Evolutionary conservation across 768 basidiomycete genomes (phyloP), one percentile per base, ranked within the genome.

Genomic region (Rhizopogon vesiculosus): DNA sequence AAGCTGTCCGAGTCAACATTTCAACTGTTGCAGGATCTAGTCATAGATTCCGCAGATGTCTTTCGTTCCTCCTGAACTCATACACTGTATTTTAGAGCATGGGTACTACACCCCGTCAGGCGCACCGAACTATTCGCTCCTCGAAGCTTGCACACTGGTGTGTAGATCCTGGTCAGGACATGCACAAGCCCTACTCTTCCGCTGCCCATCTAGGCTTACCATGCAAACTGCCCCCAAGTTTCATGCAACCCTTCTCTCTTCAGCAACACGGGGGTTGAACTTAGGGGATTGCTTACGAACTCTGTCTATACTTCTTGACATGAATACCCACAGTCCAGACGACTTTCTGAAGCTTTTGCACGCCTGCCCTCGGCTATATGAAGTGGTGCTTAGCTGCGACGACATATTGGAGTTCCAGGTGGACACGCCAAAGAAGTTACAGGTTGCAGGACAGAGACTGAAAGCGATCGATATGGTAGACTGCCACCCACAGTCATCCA

Each of bases 401-500:
- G 58, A 54, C 4, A 29, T 69, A 4, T 60, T 61, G 41, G 55
- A 56, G 9, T 57, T 71, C 19, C 50, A 51, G 25, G 33, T 45
- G 2, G 58, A 64, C 29, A 28, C 12, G 19, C 42, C 22, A 4
- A 13, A 42, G 41, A 61, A 62, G 7, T 61, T 75, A n/a, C 54
- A 5, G 12, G 42, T 19, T 42, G 18, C 42, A 42, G 10, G 42
- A 10, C 19, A 12, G 18, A 22, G n/a, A 10, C 10, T 13, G 19
- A 67, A 72, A 22, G 69, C 75, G 0, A 60, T 77, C 49, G 63
- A 59, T 31, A 54, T 79, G 22, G 53, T 62, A 12, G 43, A 56
- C 0, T 76, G 71, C 53, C 73, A 75, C 43, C 64, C 75, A 1
- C 75, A 77, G 61, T 76, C 77, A 6, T 75, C 76, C 15, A 63